Conservation (phyloP, 108 stramenopile genomes). For the Nitzschia inconspicua region DNA sequence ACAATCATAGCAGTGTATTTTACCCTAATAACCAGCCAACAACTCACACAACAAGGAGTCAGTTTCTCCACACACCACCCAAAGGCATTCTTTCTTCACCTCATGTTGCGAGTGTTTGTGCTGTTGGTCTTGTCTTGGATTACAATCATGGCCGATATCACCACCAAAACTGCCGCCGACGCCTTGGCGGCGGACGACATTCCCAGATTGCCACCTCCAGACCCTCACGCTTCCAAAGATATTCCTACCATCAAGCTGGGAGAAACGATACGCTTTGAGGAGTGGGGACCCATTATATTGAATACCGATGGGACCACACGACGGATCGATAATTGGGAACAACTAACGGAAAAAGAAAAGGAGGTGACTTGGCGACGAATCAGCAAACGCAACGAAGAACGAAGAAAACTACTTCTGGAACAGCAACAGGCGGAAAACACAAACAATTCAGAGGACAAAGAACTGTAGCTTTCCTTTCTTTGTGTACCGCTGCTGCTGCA, state of each 20-base stretch:
- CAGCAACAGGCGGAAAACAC: conserved; percentile 36
- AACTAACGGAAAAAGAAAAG: conserved; percentile 72
- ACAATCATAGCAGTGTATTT: too few species aligned
- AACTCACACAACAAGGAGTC: too few species aligned
- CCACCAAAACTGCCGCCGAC: too few species aligned
- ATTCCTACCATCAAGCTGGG: conserved; percentile 67
- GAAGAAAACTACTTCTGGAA: conserved; percentile 54
- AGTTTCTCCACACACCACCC: too few species aligned
- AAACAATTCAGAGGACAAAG: conserved; percentile 2
- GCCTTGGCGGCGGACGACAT: too few species aligned
- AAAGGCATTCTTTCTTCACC: too few species aligned
- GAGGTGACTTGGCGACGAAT: conserved; percentile 85
- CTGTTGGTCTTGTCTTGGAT: too few species aligned
- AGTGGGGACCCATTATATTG: conserved; percentile 84
- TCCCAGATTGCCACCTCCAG: conserved; percentile 35
- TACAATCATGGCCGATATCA: too few species aligned
- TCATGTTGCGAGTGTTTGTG: too few species aligned
- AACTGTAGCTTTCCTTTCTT: too few species aligned
- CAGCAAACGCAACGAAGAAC: conserved; percentile 79
- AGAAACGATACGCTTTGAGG: conserved; percentile 72
- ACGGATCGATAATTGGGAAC: conserved; percentile 82
- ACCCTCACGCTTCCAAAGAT: conserved; percentile 36
- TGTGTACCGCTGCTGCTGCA: too few species aligned
- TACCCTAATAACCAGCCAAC: too few species aligned
- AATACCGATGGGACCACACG: conserved; percentile 79